Base-by-base conservation (phyloP, 371 early-diverging fungal genomes). In the Mucor plumbeus region DNA sequence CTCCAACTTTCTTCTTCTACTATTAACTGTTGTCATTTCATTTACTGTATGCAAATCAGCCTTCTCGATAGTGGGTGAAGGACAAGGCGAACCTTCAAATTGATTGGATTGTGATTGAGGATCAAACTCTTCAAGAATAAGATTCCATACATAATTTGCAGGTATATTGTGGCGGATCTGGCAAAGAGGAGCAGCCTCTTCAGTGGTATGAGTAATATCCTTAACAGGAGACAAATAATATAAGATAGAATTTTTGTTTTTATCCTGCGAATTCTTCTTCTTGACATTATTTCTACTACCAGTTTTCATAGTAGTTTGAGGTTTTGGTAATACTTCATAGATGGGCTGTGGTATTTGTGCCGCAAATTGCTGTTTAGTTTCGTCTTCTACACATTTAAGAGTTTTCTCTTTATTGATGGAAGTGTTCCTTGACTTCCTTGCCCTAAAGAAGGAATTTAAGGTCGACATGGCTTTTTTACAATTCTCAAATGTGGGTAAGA, bases 261-360 rank as follows among this genome's bases (percentile, higher is more conserved):
- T 38, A 15, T 58, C 58, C 9, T 58, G 58, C 15, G 33, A 35
- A 17, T 15, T 35, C 7, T 38, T 58, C 35, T 55, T n/a, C 8
- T 35, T 55, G 56, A 21, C 5, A 44, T 1, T 15, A n/a, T 1
- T 39, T 47, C n/a, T 61, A 21, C 11, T 50, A 13, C 3, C 48
- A 19, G 34, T 26, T 4, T 19, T 55, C 15, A n/a, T 15, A 35
- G 14, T 34, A 15, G 55, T 5, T 8, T 35, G 15, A 17, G 14
- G 39, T 31, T 63, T 53, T 14, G 50, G 36, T 15, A 50, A 17
- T 19, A 13, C 1, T n/a, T 63, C 54, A 17, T 63, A 63, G 14
- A 53, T 31, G 9, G 63, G 63, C 35, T 63, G 63, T 39, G 63
- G 63, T 53, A 53, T 54, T 31, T 63, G 63, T 11, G n/a, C 40